phyloP scores from a whole-genome alignment of 495 filamentous ascomycete genomes.

The Aspergillus kassunensis region DNA sequence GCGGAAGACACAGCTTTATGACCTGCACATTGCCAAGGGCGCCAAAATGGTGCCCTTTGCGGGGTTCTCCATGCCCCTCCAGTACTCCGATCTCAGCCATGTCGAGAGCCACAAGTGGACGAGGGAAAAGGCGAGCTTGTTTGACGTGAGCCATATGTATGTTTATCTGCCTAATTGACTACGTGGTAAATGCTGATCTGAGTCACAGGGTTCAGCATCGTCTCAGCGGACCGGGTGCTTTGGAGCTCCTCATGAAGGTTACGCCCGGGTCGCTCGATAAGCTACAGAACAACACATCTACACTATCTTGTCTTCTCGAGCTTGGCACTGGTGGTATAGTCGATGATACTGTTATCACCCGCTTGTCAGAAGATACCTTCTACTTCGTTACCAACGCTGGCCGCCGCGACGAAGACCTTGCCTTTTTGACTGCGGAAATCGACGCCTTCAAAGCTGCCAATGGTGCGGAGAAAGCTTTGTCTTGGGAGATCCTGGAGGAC shows the following conservation, averaged over 20 bases:
- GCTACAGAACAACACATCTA: slow-evolving; percentile 59
- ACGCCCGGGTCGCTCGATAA: slow-evolving; percentile 66
- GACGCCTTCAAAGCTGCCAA: slow-evolving; percentile 45
- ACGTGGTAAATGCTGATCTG: neutral
- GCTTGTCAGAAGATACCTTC: slow-evolving; percentile 63
- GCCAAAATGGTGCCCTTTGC: slow-evolving; percentile 98
- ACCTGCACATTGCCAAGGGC: slow-evolving; percentile 73
- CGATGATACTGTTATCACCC: slow-evolving; percentile 87
- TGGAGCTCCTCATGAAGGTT: slow-evolving; percentile 70
- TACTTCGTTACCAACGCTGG: slow-evolving; percentile 97
- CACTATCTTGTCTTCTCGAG: slow-evolving; percentile 76
- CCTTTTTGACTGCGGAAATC: slow-evolving; percentile 65
- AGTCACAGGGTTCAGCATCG: slow-evolving; percentile 59
- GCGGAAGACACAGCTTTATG: slow-evolving; percentile 73
- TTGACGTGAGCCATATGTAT: slow-evolving; percentile 69
- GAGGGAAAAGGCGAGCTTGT: slow-evolving; percentile 77
- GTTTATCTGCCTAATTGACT: slow-evolving; percentile 11
- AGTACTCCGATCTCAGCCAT: slow-evolving; percentile 72
- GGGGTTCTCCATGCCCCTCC: slow-evolving; percentile 88
- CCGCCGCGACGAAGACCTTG: slow-evolving; percentile 79
- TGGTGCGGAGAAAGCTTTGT: slow-evolving; percentile 45
- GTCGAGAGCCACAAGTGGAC: slow-evolving; percentile 84
- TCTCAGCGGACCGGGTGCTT: slow-evolving; percentile 73
- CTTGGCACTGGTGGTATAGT: slow-evolving; percentile 82
- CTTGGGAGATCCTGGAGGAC: slow-evolving; percentile 66